A percentile compares a stretch with the other conserved stretches of the same genome.
phyloP scores from a whole-genome alignment of 805 yeast genomes.

The Metschnikowia hibisci region DNA sequence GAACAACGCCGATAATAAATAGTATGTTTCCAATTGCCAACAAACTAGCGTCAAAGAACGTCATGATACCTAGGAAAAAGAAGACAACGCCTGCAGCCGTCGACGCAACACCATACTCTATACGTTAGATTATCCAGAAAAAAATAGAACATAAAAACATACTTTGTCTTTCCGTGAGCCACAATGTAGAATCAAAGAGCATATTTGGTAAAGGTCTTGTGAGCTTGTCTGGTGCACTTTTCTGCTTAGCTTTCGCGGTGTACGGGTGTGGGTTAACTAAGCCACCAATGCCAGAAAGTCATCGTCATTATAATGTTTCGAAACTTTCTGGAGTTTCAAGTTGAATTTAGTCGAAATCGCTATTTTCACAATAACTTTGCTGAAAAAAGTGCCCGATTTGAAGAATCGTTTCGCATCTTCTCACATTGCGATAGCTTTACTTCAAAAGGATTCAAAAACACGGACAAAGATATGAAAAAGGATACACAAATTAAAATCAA shows the following conservation, averaged over 20 bases:
- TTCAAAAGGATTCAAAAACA: too few species aligned
- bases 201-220: conserved; percentile 1
- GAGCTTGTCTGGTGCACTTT: not conserved
- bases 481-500: too few species aligned
- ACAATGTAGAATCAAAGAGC: conserved; percentile 34
- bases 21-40: conserved; percentile 85
- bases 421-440: too few species aligned
- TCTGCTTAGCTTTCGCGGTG: conserved; percentile 4
- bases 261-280: conserved; percentile 5
- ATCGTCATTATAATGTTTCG: too few species aligned
- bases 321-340: too few species aligned
- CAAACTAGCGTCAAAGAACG: conserved; percentile 84
- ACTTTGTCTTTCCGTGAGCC: conserved; percentile 78
- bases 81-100: conserved; percentile 80
- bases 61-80: conserved; percentile 74
- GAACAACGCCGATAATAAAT: conserved; percentile 73
- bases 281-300: too few species aligned
- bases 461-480: too few species aligned
- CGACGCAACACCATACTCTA: conserved; percentile 89
- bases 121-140: conserved; percentile 19
- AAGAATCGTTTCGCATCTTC: too few species aligned
- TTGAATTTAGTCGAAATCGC: too few species aligned
- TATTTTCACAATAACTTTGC: too few species aligned
- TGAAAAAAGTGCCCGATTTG: too few species aligned
- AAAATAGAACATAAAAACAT: conserved; percentile 26